Evolutionary conservation across 2,329 filamentous ascomycete species (phyloP), one percentile per base, ranked within the genome.

Genomic region (Trichoderma aggressivum): DNA sequence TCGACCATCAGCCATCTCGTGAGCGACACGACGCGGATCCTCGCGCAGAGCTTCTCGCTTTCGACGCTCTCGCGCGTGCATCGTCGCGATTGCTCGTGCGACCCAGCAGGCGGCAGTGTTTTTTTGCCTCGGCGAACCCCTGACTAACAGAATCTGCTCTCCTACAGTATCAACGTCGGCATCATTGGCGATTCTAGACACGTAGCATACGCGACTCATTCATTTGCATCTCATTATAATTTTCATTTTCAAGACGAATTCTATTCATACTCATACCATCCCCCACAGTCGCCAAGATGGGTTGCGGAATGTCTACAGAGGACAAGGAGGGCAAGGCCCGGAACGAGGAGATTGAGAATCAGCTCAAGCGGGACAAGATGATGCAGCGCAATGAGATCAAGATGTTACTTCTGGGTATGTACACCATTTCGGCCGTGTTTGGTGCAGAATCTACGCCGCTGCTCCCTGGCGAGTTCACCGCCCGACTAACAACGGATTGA

Each of bases 291-390:
- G 86, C 82, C 91, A 94, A 87, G 79, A 99, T 99, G 96, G 96
- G 96, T 90, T 99, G 96, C 84, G 95, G 95, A 85, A 97, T 98
- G 94, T 98, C 95, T 84, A 97, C 96, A 81, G 96, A 98, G 87
- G 96, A 98, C 86, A 98, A 98, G 92, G 96, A 98, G 94, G 95
- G 96, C 86, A 98, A 98, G 93, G 93, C 94, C 87, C 92, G 96
- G 78, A 98, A 99, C 83, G 96, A 99, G 89, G 95, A 98, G 90
- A 99, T 99, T 81, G 96, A 99, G 86, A 98, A 98, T 83, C 95
- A 98, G 87, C 87, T 98, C 81, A 98, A 98, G 90, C 90, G 94
- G 83, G 96, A 99, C 82, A 97, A 97, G 86, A 93, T 98, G 93
- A 92, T 97, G 88, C 94, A 98, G 86, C 92, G 95, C 79, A 99